phyloP scores from a whole-genome alignment of 768 basidiomycete species.

The Neoboletus magnificus region DNA sequence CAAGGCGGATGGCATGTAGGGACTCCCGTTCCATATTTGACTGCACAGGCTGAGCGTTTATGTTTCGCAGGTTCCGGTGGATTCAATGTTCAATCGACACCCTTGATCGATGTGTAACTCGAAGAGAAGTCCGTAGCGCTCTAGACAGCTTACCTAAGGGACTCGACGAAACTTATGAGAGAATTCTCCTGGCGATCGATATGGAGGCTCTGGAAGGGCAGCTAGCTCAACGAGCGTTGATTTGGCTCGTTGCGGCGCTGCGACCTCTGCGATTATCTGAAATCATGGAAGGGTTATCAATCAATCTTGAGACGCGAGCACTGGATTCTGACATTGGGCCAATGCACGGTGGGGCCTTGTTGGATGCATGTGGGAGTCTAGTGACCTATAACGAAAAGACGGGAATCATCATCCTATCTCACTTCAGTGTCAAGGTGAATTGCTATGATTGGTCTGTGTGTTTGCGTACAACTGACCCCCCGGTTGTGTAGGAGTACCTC shows the following conservation, averaged over 20 bases:
- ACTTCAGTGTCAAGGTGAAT: slow-evolving; percentile 3
- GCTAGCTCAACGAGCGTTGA: not conserved
- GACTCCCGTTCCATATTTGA: too few species aligned
- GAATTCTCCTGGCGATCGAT: not conserved
- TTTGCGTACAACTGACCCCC: not conserved
- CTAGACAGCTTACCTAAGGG: not conserved
- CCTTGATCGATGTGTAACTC: not conserved
- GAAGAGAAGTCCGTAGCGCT: not conserved
- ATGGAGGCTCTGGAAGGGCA: not conserved
- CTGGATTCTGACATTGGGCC: not conserved
- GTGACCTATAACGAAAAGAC: slow-evolving; percentile 3
- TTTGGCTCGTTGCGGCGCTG: not conserved
- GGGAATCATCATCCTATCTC: not conserved
- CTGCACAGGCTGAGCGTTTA: not conserved
- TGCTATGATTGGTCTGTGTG: not conserved
- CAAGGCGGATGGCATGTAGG: not conserved
- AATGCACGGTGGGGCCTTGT: slow-evolving; percentile 1
- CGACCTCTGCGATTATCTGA: not conserved
- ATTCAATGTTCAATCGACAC: not conserved
- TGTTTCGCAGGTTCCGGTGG: not conserved
- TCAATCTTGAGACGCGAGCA: not conserved
- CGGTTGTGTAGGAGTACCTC: not conserved
- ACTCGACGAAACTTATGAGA: not conserved
- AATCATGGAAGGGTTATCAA: not conserved
- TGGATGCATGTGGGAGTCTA: slow-evolving; percentile 8